Evolutionary conservation across 2,329 filamentous ascomycete species (phyloP).

Genomic region (Plectosphaerella plurivora): DNA sequence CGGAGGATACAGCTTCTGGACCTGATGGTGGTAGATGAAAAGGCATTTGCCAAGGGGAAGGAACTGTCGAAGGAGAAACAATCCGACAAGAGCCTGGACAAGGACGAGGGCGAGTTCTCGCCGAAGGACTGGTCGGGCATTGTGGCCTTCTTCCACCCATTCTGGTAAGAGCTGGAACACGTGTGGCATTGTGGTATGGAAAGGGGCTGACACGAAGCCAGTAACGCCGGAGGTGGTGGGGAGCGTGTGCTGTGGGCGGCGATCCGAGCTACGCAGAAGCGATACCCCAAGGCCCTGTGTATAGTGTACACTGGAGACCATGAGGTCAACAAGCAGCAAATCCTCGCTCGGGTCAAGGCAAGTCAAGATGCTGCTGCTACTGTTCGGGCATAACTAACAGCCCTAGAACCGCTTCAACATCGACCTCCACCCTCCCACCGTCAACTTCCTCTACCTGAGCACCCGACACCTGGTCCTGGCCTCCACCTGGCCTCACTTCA

Average conservation of each 20-base stretch:
- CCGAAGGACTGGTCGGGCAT: constrained; percentile 72
- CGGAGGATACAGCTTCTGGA: constrained; percentile 54
- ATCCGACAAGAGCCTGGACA: constrained; percentile 38
- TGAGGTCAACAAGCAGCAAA: constrained; percentile 74
- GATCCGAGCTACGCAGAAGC: constrained; percentile 81
- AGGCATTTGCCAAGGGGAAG: constrained; percentile 19
- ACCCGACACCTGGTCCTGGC: constrained; percentile 83
- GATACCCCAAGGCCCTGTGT: constrained; percentile 84
- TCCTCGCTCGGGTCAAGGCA: constrained; percentile 73
- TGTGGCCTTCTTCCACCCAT: constrained; percentile 95
- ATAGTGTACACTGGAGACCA: constrained; percentile 95
- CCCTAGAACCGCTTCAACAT: constrained; percentile 89
- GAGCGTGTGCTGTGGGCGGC: constrained; percentile 96
- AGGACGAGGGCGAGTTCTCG: constrained; percentile 24
- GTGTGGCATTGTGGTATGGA: not conserved
- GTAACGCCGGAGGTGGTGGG: constrained; percentile 92
- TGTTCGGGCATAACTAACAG: constrained; percentile 1
- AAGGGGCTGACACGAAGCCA: constrained; percentile 26
- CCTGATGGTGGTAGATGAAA: constrained; percentile 42
- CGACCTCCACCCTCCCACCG: constrained; percentile 72
- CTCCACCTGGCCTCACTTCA: constrained; percentile 87
- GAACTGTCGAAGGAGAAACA: constrained; percentile 13
- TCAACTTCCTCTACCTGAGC: constrained; percentile 87
- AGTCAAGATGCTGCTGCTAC: constrained; percentile 12
- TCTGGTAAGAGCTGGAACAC: constrained; percentile 60